These are phyloP conservation scores for Lasiosphaeria miniovina DNA, from an alignment of 495 filamentous ascomycete species.

Conservation along the genomic window DNA sequence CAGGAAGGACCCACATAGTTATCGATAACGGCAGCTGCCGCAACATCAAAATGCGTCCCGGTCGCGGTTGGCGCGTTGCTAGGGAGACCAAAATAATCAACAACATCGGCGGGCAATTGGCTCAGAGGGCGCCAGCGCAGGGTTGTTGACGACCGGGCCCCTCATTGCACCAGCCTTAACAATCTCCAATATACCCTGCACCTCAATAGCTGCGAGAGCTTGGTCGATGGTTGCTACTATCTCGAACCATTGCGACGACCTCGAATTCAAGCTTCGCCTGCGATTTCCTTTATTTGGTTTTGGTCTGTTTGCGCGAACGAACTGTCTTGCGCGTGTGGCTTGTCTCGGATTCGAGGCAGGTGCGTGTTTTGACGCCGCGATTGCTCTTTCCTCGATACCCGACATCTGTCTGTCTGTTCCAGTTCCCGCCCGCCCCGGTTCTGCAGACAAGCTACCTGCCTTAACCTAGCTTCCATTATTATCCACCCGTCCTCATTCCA, in stretches of 20 bases:
- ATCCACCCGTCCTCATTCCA: no score
- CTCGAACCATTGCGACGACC: not conserved
- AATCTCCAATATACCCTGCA: conserved; percentile 29
- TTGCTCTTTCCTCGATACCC: no score
- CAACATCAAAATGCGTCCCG: conserved; percentile 4
- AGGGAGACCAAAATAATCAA: conserved; percentile 29
- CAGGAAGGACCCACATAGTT: not conserved
- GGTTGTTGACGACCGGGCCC: conserved; percentile 10
- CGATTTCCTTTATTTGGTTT: no score
- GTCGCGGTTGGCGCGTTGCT: conserved; percentile 26
- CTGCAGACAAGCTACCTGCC: no score
- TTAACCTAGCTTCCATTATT: no score
- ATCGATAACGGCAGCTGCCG: conserved; percentile 16
- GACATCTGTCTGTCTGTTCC: no score
- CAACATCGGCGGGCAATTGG: conserved; percentile 27
- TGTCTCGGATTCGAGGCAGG: no score
- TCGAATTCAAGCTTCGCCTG: no score
- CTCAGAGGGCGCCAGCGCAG: conserved; percentile 23
- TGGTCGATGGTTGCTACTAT: not conserved
- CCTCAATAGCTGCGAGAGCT: not conserved
- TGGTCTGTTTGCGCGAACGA: no score
- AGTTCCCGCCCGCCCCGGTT: no score
- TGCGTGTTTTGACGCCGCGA: no score
- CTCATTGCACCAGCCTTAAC: conserved; percentile 5
- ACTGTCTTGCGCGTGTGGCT: not conserved